Percentiles rank a stretch among this genome's conserved stretches.
Evolutionary conservation across 192 early-diverging fungal species (phyloP).

Genomic region (Phlyctochytrium planicorne): DNA sequence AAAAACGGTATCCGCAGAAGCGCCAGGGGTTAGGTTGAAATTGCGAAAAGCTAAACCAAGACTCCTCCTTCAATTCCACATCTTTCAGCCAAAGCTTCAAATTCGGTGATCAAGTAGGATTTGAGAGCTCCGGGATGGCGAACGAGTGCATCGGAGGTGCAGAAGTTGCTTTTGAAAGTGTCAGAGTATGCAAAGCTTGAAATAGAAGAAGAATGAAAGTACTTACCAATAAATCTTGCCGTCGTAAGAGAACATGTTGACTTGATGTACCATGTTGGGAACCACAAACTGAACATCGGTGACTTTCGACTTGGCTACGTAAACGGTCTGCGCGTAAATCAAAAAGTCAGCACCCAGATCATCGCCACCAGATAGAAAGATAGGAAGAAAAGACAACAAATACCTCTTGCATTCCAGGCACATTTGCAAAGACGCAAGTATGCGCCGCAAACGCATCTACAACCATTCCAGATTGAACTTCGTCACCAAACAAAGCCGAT

Average conservation of each 20-base stretch:
- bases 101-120: neutral
- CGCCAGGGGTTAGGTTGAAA: no score
- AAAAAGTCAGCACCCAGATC: no score
- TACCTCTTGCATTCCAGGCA: neutral
- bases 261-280: conserved; percentile 1
- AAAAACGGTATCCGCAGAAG: no score
- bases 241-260: neutral
- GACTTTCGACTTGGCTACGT: conserved; percentile 1
- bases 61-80: neutral
- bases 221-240: conserved; percentile 3
- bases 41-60: neutral
- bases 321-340: no score
- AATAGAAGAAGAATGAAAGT: neutral
- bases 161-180: conserved; percentile 5
- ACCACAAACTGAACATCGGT: neutral
- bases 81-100: neutral
- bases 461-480: neutral
- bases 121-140: conserved; percentile 1
- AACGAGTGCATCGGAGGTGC: neutral
- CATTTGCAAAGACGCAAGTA: conserved; percentile 1
- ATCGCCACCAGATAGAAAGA: no score
- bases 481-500: neutral
- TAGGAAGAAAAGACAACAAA: no score
- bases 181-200: neutral
- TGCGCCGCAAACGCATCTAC: neutral